Base-by-base conservation (phyloP, 2,329 filamentous ascomycete species). In the Xylariaceae sp. region DNA sequence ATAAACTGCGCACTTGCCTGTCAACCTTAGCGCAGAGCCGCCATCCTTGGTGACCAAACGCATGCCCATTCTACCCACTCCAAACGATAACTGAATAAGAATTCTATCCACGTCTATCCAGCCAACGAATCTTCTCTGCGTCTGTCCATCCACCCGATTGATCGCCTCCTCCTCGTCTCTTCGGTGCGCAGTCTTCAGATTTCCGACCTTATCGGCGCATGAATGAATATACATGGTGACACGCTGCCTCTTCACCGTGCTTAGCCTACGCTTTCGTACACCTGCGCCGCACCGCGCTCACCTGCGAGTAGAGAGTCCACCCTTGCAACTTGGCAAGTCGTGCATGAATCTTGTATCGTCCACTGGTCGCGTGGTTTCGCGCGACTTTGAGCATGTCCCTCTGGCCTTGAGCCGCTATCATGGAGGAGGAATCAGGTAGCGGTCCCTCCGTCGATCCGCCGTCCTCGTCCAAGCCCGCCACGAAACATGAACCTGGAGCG, bases 341-440 rank as follows among this genome's bases (percentile, higher is more conserved):
- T 26, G 23, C 9, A 26, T n/a, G n/a, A n/a, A n/a, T n/a, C n/a
- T n/a, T n/a, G n/a, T n/a, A n/a, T n/a, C n/a, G 3, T 16, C 32
- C 3, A 37, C 32, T 37, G 9, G 6, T 10, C 32, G 14, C 37
- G 26, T 23, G 12, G 20, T 56, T 41, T 50, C 19, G 6, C 16
- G 19, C 32, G 23, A 12, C 42, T 46, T 20, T 48, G 61, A 67
- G 59, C 55, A 67, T 68, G 64, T 51, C 50, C 59, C 45, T n/a
- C 29, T 43, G 26, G 47, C 50, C 53, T 47, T 64, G 41, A 67
- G 20, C 46, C 44, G 54, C 52, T 60, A 58, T 54, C 44, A 71
- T 71, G 70, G 70, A 71, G 60, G 68, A 67, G 59, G 69, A 70
- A 20, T 55, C 65, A 57, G 60, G 60, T 59, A 68, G 63, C 48